Evolutionary conservation across 176 grass and related monocot genomes (phyloP), one percentile per base, ranked within the genome.

Genomic region (Oryza nivara): DNA sequence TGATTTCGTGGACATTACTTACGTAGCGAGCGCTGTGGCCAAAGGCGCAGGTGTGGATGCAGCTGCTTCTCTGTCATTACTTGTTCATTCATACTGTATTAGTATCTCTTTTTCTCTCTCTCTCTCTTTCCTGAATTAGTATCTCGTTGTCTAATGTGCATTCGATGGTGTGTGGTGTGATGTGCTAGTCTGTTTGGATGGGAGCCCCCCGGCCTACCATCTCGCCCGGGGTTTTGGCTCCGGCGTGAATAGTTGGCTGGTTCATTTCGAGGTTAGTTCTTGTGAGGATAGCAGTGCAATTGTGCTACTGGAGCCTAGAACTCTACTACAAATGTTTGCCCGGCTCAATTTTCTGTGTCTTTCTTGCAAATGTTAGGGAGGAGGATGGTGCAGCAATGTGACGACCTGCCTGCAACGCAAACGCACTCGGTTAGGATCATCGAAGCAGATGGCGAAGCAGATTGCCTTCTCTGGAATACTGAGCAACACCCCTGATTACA

Each of bases 391-490:
- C 89, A 87, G 36, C 65, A 90, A 90, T 70, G 64, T 84, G 20
- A 82, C 90, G n/a, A 94, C 90, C 65, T 98, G 96, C 71, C 83
- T 90, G 73, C 75, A 75, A 6, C 89, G 92, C 49, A 88, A 52
- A 67, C 73, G 66, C 61, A 93, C 92, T 4, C 88, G 88, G 34
- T 61, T 94, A 87, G 96, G 96, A 6, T 98, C 96, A 11, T 98
- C 96, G 64, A 95, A 92, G 74, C 67, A 91, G 78, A 98, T 98
- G 92, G 84, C 38, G 41, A 87, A 70, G 76, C 89, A 87, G 67
- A 81, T 95, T 51, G 88, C 91, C 7, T 98, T 98, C 83, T 98
- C 96, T 11, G 92, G 96, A 46, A 93, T 98, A 13, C 71, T 98
- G 68, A 89, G 96, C 80, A 78, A 88, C 66, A 28, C 47, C 36